Evolutionary conservation across 1,139 yeast genomes (phyloP).

Genomic region (Blastobotrys persicus): DNA sequence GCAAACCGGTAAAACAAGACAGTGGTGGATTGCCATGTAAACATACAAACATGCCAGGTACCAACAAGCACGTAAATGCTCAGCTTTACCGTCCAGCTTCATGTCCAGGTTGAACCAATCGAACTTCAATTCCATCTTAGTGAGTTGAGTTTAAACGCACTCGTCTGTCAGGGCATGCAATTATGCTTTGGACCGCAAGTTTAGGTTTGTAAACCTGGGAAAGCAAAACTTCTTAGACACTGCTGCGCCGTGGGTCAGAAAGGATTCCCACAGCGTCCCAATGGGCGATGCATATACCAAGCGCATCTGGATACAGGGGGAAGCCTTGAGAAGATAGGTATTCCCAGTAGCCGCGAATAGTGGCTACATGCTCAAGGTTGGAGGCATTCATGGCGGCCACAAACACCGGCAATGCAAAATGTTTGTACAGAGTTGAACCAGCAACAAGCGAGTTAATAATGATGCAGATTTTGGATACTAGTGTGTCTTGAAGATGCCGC

Average conservation of each 20-base stretch:
- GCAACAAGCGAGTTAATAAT: constrained; percentile 18
- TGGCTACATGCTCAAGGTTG: constrained; percentile 17
- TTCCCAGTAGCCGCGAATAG: constrained; percentile 22
- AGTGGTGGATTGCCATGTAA: not conserved
- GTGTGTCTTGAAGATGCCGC: constrained; percentile 11
- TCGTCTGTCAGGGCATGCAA: too few species aligned
- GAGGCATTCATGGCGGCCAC: constrained; percentile 21
- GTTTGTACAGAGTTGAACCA: constrained; percentile 22
- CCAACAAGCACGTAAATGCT: not conserved
- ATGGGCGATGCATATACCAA: constrained; percentile 16
- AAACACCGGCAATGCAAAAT: constrained; percentile 23
- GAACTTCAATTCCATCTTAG: not conserved
- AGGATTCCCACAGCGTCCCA: not conserved
- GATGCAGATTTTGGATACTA: constrained; percentile 20
- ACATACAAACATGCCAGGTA: not conserved
- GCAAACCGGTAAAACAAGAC: not conserved
- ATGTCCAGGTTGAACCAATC: not conserved
- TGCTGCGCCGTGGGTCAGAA: not conserved
- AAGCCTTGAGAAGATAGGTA: constrained; percentile 23
- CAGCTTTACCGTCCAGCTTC: not conserved
- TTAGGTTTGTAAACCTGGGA: too few species aligned
- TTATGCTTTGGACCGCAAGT: too few species aligned
- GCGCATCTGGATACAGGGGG: constrained; percentile 25
- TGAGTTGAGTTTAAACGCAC: not conserved
- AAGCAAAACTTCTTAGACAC: not conserved